Percentiles rank a stretch among this genome's conserved stretches.
Conservation (phyloP, 1,284 basidiomycete species). For the Naganishia albida region DNA sequence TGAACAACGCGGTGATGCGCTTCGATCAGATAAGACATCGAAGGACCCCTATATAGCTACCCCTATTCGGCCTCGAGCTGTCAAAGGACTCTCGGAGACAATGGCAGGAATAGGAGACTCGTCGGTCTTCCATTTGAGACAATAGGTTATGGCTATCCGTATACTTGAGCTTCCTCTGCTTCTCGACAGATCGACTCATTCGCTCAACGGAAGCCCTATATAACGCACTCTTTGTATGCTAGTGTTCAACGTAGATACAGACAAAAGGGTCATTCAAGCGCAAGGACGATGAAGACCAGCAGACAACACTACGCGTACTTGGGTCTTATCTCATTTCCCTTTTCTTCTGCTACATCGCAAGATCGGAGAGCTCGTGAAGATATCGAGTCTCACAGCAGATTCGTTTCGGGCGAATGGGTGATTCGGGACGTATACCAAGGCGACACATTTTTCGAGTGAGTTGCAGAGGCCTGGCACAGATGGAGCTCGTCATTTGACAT, state of each 20-base stretch:
- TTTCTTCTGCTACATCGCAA: too few relatives aligned
- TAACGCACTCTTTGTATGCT: too few relatives aligned
- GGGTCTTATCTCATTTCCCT: too few relatives aligned
- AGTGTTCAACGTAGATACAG: too few relatives aligned
- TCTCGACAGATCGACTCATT: too few relatives aligned
- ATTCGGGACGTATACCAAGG: background rate
- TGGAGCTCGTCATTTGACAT: background rate
- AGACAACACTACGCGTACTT: too few relatives aligned
- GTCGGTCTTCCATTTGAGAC: background rate
- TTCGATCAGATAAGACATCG: background rate
- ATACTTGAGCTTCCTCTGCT: background rate
- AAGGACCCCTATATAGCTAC: too few relatives aligned
- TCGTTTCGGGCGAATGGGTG: background rate
- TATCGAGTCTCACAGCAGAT: background rate
- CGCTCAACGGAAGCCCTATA: too few relatives aligned
- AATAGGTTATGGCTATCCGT: background rate
- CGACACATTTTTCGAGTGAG: constrained; percentile 15
- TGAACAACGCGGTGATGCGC: background rate
- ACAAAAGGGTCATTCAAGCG: too few relatives aligned
- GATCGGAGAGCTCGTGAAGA: background rate
- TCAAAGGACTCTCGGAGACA: background rate
- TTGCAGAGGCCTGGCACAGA: background rate
- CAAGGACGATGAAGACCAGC: too few relatives aligned
- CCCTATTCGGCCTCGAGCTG: too few relatives aligned
- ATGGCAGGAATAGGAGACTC: background rate